Conservation (phyloP, 768 basidiomycete species). For the Thelephora ganbajun region DNA sequence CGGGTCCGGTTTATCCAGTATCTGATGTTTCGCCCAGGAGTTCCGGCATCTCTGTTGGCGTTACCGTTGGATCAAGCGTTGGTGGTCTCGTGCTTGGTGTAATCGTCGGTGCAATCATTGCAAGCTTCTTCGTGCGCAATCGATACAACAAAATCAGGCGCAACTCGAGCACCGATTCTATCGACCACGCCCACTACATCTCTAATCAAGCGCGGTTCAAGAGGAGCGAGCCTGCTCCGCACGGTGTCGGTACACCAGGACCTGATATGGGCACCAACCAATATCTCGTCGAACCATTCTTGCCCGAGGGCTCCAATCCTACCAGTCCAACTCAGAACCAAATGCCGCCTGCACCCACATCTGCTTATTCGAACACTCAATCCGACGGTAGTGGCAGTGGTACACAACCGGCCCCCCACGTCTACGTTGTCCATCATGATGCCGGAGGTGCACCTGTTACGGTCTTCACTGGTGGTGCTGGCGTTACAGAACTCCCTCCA, state of each 20-base stretch:
- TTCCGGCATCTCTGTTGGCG: slow-evolving; percentile 7
- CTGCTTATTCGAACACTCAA: too few relatives aligned
- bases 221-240: not conserved
- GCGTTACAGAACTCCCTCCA: slow-evolving; percentile 49
- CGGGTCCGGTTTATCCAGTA: not conserved
- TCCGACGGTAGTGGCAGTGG: too few relatives aligned
- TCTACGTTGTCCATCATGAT: slow-evolving; percentile 52
- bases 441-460: slow-evolving; percentile 43
- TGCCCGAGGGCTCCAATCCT: not conserved
- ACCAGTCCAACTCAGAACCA: too few relatives aligned
- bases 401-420: slow-evolving; percentile 13
- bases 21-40: not conserved
- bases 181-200: too few relatives aligned
- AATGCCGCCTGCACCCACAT: too few relatives aligned
- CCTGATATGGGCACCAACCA: not conserved
- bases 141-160: not conserved
- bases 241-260: not conserved
- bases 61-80: slow-evolving; percentile 13
- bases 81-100: slow-evolving; percentile 13
- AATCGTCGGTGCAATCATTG: slow-evolving; percentile 7
- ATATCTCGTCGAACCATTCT: slow-evolving; percentile 10
- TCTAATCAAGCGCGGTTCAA: not conserved
- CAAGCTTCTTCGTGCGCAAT: not conserved
- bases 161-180: too few relatives aligned
- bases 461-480: slow-evolving; percentile 40